These are phyloP conservation scores for Fusarium annulatum DNA, from an alignment of 2,329 filamentous ascomycete species.

Conservation along the genomic window DNA sequence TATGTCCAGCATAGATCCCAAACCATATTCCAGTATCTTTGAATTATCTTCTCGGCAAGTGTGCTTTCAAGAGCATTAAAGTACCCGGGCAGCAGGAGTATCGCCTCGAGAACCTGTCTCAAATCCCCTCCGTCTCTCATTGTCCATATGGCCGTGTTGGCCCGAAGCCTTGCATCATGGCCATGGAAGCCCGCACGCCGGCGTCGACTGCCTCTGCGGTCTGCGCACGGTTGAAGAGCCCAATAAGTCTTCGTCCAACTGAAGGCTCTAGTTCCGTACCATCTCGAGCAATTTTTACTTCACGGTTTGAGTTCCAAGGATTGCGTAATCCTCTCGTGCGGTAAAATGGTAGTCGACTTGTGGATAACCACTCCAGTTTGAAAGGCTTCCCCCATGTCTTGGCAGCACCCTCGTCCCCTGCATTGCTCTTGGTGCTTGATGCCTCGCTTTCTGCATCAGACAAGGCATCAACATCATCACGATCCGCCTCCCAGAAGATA, in stretches of 20 bases:
- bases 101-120: constrained; percentile 23
- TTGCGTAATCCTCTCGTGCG: constrained; percentile 88
- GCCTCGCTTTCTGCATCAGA: constrained; percentile 55
- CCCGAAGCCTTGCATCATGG: constrained; percentile 53
- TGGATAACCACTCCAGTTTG: constrained; percentile 89
- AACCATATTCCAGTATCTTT: constrained; percentile 32
- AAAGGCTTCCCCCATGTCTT: constrained; percentile 93
- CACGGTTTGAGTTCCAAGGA: constrained; percentile 93
- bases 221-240: constrained; percentile 76
- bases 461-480: constrained; percentile 62
- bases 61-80: constrained; percentile 7
- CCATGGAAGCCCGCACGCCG: constrained; percentile 48
- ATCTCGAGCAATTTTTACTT: constrained; percentile 95
- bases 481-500: constrained; percentile 93
- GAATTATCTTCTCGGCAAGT: constrained; percentile 38
- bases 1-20: constrained; percentile 41
- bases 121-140: constrained; percentile 16
- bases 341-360: constrained; percentile 85
- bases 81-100: constrained; percentile 10
- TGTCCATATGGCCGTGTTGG: constrained; percentile 52
- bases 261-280: constrained; percentile 91
- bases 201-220: constrained; percentile 51
- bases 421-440: constrained; percentile 53
- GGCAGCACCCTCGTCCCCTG: constrained; percentile 56
- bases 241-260: constrained; percentile 79